These are phyloP conservation scores for Graphilbum sp. DNA, from an alignment of 2,329 filamentous ascomycete species.

Conservation along the genomic window DNA sequence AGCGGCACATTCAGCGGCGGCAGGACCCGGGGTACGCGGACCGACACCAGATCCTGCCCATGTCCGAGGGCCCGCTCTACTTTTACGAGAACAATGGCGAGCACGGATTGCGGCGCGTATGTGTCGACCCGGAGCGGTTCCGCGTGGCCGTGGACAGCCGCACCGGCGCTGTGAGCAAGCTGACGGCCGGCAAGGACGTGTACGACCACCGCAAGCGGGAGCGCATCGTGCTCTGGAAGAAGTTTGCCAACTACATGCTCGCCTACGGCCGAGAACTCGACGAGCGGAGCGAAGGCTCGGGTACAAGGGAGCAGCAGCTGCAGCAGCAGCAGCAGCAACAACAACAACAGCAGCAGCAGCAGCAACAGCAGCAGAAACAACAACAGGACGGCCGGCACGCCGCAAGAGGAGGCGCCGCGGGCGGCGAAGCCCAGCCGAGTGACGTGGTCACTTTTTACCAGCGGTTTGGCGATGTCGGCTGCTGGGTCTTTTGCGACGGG, in stretches of 20 bases:
- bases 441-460: constrained; percentile 69
- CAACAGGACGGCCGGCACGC: too few relatives aligned
- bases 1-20: constrained; percentile 49
- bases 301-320: constrained; percentile 15
- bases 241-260: constrained; percentile 61
- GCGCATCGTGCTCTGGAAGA: constrained; percentile 53
- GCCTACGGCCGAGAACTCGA: constrained; percentile 57
- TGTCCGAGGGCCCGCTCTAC: constrained; percentile 36
- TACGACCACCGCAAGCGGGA: constrained; percentile 51
- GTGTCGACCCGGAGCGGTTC: constrained; percentile 47
- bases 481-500: constrained; percentile 68
- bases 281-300: constrained; percentile 9
- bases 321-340: neutral
- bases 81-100: constrained; percentile 60
- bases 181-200: constrained; percentile 45
- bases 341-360: constrained; percentile 13
- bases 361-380: neutral
- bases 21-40: constrained; percentile 38
- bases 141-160: constrained; percentile 32
- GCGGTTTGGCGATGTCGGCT: constrained; percentile 62
- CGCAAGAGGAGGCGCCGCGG: constrained; percentile 10
- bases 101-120: constrained; percentile 44
- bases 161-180: constrained; percentile 43
- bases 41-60: constrained; percentile 45
- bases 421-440: constrained; percentile 24